Conservation (phyloP, 2,329 filamentous ascomycete species). For the Colletotrichum somersetense region DNA sequence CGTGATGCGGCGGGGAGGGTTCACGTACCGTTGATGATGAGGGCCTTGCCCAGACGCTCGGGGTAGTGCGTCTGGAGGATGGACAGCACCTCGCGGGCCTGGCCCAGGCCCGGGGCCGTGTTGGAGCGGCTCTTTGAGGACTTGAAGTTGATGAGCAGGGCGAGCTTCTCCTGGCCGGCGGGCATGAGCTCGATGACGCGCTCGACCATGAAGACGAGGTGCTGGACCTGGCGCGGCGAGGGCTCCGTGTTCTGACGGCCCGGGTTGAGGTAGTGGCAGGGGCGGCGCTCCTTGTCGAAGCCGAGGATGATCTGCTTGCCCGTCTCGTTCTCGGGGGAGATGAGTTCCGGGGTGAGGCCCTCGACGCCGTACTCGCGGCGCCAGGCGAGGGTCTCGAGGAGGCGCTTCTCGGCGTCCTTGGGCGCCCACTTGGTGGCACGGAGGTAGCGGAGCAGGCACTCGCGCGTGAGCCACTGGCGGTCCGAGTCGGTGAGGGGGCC, state of each 20-base stretch:
- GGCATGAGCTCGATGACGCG: conserved; percentile 89
- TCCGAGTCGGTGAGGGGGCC: conserved; percentile 82
- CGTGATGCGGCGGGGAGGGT: not conserved
- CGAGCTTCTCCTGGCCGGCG: conserved; percentile 86
- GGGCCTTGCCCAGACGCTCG: conserved; percentile 86
- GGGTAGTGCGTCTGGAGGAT: conserved; percentile 98
- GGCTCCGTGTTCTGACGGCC: conserved; percentile 92
- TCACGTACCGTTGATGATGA: conserved; percentile 85
- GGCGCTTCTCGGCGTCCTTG: conserved; percentile 80
- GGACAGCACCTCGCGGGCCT: conserved; percentile 85
- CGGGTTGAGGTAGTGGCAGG: conserved; percentile 91
- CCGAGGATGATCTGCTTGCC: conserved; percentile 94
- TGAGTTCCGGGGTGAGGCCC: conserved; percentile 84
- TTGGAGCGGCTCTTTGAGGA: conserved; percentile 80
- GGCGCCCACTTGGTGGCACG: conserved; percentile 93
- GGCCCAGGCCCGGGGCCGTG: conserved; percentile 77
- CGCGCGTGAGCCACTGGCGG: conserved; percentile 89
- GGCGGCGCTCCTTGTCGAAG: conserved; percentile 86
- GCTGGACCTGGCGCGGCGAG: conserved; percentile 88
- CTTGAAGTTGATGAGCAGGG: conserved; percentile 93
- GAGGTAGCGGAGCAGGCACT: conserved; percentile 93
- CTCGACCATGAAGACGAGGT: conserved; percentile 97
- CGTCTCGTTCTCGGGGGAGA: conserved; percentile 94
- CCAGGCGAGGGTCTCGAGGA: conserved; percentile 87
- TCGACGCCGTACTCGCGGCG: conserved; percentile 89